phyloP scores from a whole-genome alignment of 2,329 filamentous ascomycete species.

The Talaromyces sp. region DNA sequence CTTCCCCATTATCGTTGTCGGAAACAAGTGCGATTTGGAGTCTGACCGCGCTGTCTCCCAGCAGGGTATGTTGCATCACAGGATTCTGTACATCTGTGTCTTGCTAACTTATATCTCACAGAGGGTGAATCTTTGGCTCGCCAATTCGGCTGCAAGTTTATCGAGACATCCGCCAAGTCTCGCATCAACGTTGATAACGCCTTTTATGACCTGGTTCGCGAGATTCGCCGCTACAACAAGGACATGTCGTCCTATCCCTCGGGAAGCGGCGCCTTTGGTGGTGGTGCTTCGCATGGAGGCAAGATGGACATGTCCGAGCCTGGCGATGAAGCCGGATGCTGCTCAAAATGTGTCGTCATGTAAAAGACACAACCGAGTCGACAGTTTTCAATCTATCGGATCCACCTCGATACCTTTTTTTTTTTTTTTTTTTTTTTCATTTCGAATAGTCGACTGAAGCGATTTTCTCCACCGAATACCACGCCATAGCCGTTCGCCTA shows the following conservation, averaged over 20 bases:
- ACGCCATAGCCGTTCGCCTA: neutral
- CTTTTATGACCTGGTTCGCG: constrained; percentile 96
- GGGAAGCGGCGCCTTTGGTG: constrained; percentile 58
- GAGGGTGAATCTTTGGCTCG: constrained; percentile 85
- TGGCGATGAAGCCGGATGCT: constrained; percentile 63
- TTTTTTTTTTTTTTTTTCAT: neutral
- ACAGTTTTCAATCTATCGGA: neutral
- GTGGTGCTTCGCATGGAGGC: constrained; percentile 51
- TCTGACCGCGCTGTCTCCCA: constrained; percentile 83
- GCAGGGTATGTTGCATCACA: constrained; percentile 63
- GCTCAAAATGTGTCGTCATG: constrained; percentile 83
- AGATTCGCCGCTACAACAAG: constrained; percentile 97
- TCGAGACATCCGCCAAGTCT: constrained; percentile 97
- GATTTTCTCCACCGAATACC: neutral
- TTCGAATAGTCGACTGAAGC: neutral
- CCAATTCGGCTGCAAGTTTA: constrained; percentile 94
- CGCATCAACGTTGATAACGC: constrained; percentile 97
- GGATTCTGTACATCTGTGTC: neutral
- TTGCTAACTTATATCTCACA: constrained; percentile 34
- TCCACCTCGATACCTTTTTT: neutral
- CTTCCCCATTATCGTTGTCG: constrained; percentile 98
- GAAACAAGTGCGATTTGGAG: constrained; percentile 99
- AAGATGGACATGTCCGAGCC: constrained; percentile 71
- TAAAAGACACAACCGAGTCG: constrained; percentile 42
- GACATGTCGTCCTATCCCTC: constrained; percentile 88